Percentiles rank a stretch among this genome's conserved stretches.
Evolutionary conservation across 441 rosid species (phyloP).

Genomic region (Adansonia rubrostipa): DNA sequence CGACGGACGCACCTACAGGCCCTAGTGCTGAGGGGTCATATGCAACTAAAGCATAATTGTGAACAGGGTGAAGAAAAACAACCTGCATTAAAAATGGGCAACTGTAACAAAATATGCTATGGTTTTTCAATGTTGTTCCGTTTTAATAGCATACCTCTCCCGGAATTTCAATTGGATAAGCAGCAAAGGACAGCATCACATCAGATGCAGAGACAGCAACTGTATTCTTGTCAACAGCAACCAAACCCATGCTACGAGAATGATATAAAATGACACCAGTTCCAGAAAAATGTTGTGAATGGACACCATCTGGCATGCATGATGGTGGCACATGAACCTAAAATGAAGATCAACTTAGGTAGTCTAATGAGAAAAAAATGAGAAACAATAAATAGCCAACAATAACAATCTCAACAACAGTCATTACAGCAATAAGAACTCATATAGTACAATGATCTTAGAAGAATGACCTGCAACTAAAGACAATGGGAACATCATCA

Average conservation of each 20-base stretch:
- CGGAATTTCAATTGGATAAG: conserved; percentile 95
- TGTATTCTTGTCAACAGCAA: conserved; percentile 90
- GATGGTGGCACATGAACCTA: conserved; percentile 97
- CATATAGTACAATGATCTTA: neutral
- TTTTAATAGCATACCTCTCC: conserved; percentile 71
- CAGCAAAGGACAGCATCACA: conserved; percentile 96
- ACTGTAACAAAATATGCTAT: conserved; percentile 32
- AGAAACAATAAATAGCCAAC: neutral
- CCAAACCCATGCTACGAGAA: conserved; percentile 88
- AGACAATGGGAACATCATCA: neutral
- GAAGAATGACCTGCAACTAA: conserved; percentile 6
- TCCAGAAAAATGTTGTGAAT: conserved; percentile 80
- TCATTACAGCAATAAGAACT: conserved; percentile 3
- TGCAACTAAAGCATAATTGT: conserved; percentile 90
- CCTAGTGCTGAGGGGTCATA: conserved; percentile 88
- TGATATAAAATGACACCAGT: conserved; percentile 91
- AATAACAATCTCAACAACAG: neutral
- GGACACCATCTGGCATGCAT: conserved; percentile 96
- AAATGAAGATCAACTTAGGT: conserved; percentile 25
- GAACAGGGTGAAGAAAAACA: conserved; percentile 97
- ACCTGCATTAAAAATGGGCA: conserved; percentile 57
- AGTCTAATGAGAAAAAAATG: neutral
- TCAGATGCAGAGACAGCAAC: conserved; percentile 87
- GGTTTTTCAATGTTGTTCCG: conserved; percentile 15
- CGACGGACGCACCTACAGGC: conserved; percentile 67